phyloP scores from a whole-genome alignment of 805 yeast genomes.

The Teunomyces barrocoloradensis region DNA sequence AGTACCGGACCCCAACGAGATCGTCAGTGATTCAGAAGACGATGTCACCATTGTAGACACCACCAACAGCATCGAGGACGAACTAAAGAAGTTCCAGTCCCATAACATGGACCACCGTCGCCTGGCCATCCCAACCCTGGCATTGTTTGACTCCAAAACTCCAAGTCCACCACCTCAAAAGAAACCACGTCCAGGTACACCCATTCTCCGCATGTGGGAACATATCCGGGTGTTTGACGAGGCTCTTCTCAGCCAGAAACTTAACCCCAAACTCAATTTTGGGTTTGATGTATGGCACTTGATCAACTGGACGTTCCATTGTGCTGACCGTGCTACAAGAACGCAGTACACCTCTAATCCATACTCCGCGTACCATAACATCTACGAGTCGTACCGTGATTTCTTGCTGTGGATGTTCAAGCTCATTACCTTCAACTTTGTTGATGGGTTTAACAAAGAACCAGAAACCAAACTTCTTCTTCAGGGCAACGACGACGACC shows the following conservation, averaged over 20 bases:
- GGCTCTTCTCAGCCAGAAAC: conserved; percentile 18
- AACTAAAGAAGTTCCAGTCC: conserved; percentile 15
- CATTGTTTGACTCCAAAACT: not conserved
- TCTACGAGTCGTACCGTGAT: conserved; percentile 22
- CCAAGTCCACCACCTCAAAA: not conserved
- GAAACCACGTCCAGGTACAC: not conserved
- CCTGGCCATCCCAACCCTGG: not conserved
- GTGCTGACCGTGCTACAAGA: conserved; percentile 28
- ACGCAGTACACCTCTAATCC: conserved; percentile 18
- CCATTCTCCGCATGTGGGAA: conserved; percentile 1
- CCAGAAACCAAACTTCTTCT: conserved; percentile 2
- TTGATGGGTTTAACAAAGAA: conserved; percentile 6
- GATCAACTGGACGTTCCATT: conserved; percentile 35
- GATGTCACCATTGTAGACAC: conserved; percentile 7
- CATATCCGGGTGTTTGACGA: conserved; percentile 32
- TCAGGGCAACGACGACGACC: not conserved
- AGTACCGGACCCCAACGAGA: conserved; percentile 12
- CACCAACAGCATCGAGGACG: conserved; percentile 15
- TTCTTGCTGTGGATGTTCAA: conserved; percentile 19
- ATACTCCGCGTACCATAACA: conserved; percentile 18
- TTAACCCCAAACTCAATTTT: conserved; percentile 18
- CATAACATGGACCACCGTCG: conserved; percentile 10
- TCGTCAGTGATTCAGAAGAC: conserved; percentile 24
- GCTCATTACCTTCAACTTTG: conserved; percentile 16
- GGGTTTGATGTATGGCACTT: conserved; percentile 30